These are phyloP conservation scores for Populus simonii DNA, from an alignment of 345 rosid species.

Conservation along the genomic window DNA sequence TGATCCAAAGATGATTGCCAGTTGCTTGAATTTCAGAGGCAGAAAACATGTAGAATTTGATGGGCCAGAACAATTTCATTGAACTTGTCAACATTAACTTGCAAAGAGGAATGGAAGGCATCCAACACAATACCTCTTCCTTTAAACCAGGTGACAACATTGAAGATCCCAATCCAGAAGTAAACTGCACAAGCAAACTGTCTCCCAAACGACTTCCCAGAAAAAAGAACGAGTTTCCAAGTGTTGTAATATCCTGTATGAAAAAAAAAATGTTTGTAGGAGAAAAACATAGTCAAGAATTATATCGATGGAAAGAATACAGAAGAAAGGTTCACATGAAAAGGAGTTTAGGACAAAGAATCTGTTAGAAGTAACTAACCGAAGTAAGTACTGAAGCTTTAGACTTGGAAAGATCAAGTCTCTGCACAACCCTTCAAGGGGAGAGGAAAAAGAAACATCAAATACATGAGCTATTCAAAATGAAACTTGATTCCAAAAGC, in stretches of 20 bases:
- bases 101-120: not conserved
- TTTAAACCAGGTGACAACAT: slow-evolving; percentile 54
- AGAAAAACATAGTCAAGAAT: slow-evolving; percentile 8
- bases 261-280: slow-evolving; percentile 23
- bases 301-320: slow-evolving; percentile 3
- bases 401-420: slow-evolving; percentile 93
- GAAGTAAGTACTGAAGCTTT: slow-evolving; percentile 97
- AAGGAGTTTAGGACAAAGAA: slow-evolving; percentile 8
- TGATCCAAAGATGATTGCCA: not conserved
- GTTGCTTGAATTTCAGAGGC: not conserved
- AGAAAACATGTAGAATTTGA: not conserved
- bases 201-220: slow-evolving; percentile 94
- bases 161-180: slow-evolving; percentile 63
- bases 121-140: slow-evolving; percentile 66
- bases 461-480: slow-evolving; percentile 15
- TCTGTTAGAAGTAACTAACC: slow-evolving; percentile 49
- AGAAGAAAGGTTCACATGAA: slow-evolving; percentile 8
- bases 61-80: too few species aligned
- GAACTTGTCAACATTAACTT: not conserved
- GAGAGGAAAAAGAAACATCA: slow-evolving; percentile 20
- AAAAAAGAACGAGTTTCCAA: slow-evolving; percentile 82
- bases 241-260: slow-evolving; percentile 70
- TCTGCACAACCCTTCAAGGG: slow-evolving; percentile 80
- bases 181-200: slow-evolving; percentile 91
- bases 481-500: not conserved